A percentile compares a stretch with the other conserved stretches of the same genome.
Evolutionary conservation across 2,329 filamentous ascomycete genomes (phyloP).

Genomic region (Venturia pyrina): DNA sequence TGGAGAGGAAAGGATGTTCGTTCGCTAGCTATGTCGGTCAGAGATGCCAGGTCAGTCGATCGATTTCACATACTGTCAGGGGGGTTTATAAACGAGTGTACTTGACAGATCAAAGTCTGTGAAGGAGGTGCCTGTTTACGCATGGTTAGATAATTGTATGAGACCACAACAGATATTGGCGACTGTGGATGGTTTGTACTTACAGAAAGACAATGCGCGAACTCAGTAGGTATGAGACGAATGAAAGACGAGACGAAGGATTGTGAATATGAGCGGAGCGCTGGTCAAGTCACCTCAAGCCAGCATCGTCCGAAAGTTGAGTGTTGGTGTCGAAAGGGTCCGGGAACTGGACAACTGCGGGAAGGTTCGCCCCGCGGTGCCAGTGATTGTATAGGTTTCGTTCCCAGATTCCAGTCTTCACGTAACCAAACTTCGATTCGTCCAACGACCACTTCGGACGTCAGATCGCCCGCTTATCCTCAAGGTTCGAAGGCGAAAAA

Average conservation of each 20-base stretch:
- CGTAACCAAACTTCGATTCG: not conserved
- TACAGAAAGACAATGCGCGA: not conserved
- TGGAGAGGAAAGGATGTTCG: not conserved
- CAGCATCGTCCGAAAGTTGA: not conserved
- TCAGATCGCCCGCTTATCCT: not conserved
- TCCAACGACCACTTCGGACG: not conserved
- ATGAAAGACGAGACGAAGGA: conserved; percentile 2
- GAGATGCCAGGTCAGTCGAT: not conserved
- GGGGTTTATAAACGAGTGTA: conserved; percentile 40
- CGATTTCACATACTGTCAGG: conserved; percentile 25
- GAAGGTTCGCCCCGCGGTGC: not conserved
- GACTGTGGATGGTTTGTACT: not conserved
- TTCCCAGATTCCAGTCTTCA: not conserved
- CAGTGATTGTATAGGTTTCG: not conserved
- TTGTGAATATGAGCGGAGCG: not conserved
- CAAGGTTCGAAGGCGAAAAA: not conserved
- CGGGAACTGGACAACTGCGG: not conserved
- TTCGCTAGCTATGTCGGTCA: not conserved
- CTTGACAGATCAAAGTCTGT: conserved; percentile 33
- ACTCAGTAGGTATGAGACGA: not conserved
- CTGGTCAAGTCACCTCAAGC: conserved; percentile 3
- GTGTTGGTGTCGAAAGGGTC: not conserved
- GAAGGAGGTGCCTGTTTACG: not conserved
- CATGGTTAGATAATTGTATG: not conserved
- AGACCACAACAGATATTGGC: not conserved